Conservation (phyloP, 148 eudicot species). For the Amaranthus cruentus region DNA sequence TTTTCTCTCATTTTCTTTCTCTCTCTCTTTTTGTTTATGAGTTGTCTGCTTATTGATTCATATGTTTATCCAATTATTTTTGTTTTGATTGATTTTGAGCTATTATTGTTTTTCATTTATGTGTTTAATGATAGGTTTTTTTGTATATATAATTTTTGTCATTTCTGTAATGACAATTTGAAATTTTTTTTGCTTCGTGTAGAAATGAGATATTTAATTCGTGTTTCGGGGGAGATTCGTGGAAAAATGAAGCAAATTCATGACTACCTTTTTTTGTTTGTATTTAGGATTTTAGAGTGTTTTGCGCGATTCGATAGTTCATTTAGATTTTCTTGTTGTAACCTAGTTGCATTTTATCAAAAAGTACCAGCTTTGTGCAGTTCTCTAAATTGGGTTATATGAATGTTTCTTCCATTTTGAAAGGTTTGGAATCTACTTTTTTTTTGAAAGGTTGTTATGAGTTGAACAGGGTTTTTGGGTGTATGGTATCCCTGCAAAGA, state of each 20-base stretch:
- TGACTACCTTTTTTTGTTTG: not conserved
- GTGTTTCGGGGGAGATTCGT: not conserved
- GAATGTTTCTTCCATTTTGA: not conserved
- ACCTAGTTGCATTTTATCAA: not conserved
- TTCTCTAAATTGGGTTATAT: not conserved
- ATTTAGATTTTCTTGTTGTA: not conserved
- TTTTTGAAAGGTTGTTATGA: not conserved
- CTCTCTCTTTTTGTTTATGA: not conserved
- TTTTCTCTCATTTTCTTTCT: conserved; percentile 12
- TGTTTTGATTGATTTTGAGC: not conserved
- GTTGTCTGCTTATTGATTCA: not conserved
- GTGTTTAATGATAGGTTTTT: not conserved
- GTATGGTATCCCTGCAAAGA: not conserved
- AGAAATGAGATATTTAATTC: not conserved
- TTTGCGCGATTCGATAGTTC: not conserved
- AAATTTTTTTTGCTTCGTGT: not conserved
- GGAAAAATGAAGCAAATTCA: not conserved
- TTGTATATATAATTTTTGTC: not conserved
- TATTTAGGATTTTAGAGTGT: not conserved
- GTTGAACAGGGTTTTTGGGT: not conserved
- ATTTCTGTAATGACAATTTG: not conserved
- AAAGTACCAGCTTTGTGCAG: not conserved
- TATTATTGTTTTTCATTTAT: not conserved
- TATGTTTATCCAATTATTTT: not conserved
- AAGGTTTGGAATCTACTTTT: not conserved